phyloP scores from a whole-genome alignment of 768 basidiomycete species.

The Panaeolus cyanescens region DNA sequence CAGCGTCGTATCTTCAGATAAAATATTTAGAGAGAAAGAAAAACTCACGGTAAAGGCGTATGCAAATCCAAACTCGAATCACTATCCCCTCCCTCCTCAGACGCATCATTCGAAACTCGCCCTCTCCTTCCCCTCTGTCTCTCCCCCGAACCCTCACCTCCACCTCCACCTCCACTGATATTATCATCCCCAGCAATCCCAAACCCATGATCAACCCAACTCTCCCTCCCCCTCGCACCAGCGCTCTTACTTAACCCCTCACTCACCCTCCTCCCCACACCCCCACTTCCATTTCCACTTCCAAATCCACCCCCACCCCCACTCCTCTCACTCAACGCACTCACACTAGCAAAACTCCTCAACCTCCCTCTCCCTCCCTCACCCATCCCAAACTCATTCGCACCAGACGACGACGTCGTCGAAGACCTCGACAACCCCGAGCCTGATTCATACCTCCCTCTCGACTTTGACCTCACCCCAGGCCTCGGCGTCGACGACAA shows the following conservation, averaged over 20 bases:
- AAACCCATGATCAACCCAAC: constrained; percentile 5
- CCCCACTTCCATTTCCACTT: background rate
- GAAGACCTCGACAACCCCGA: background rate
- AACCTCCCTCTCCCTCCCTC: background rate
- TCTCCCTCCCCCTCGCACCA: constrained; percentile 13
- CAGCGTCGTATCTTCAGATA: too few species aligned
- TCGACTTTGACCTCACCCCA: background rate
- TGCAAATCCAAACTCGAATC: constrained; percentile 71
- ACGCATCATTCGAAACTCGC: constrained; percentile 3
- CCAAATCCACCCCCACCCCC: background rate
- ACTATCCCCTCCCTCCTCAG: constrained; percentile 45
- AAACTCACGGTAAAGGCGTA: constrained; percentile 66
- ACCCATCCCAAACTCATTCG: too few species aligned
- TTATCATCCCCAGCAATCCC: constrained; percentile 16
- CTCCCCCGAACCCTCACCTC: constrained; percentile 3
- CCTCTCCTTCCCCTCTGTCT: background rate
- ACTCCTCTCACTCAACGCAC: background rate
- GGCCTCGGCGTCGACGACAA: background rate
- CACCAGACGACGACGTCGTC: background rate
- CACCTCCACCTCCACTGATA: constrained; percentile 6
- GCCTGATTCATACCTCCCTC: background rate
- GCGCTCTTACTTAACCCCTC: constrained; percentile 10
- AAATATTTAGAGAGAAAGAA: constrained; percentile 10
- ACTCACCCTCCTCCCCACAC: background rate
- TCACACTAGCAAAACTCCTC: background rate